Percentiles rank a stretch among this genome's conserved stretches.
Evolutionary conservation across 2,329 filamentous ascomycete genomes (phyloP).

Genomic region (Penicillium sp.): DNA sequence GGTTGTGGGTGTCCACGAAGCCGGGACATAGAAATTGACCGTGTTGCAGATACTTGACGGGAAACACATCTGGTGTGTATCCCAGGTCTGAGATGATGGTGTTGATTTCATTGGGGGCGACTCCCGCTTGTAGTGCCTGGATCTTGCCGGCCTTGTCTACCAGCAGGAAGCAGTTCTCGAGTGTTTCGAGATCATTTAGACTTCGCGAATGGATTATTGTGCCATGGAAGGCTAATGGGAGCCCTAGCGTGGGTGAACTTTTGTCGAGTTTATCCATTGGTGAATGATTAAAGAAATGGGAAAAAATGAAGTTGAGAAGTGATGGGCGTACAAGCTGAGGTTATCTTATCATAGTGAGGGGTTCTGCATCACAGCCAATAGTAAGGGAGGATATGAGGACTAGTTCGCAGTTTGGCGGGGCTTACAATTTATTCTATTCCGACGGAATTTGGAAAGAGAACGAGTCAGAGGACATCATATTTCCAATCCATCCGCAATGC

Average conservation of each 20-base stretch:
- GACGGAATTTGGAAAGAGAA: no score
- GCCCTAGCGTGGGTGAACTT: conserved; percentile 12
- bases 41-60: conserved; percentile 28
- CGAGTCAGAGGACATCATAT: no score
- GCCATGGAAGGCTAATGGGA: conserved; percentile 36
- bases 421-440: no score
- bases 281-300: neutral
- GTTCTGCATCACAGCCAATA: neutral
- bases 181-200: conserved; percentile 28
- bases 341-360: neutral
- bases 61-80: conserved; percentile 26
- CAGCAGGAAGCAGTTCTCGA: conserved; percentile 34
- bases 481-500: no score
- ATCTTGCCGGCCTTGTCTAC: conserved; percentile 33
- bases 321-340: neutral
- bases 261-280: conserved; percentile 12
- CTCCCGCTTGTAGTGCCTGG: conserved; percentile 25
- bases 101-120: conserved; percentile 21
- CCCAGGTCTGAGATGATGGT: conserved; percentile 25
- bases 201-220: conserved; percentile 34
- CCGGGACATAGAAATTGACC: conserved; percentile 35
- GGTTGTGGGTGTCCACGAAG: conserved; percentile 65
- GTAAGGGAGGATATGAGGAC: neutral
- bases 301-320: neutral
- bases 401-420: neutral